Evolutionary conservation across 371 early-diverging fungal genomes (phyloP), one percentile per base, ranked within the genome.

Genomic region (Zychaea mexicana): DNA sequence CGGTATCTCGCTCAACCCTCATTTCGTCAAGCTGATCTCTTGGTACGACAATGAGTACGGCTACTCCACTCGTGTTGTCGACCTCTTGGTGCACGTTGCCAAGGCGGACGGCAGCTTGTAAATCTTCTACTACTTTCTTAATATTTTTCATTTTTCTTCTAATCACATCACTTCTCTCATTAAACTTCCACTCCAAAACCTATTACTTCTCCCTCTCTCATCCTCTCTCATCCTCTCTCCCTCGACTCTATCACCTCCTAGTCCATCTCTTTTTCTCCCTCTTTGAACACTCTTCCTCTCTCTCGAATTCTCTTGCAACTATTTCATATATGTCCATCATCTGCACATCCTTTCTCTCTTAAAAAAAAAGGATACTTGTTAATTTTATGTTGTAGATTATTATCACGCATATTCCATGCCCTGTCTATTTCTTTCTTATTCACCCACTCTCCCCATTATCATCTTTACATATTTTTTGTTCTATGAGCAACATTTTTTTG

Each of bases 11-110:
- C 86, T 99, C 62, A 97, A 93, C 72, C 87, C 92, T 71, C 94
- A 89, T 66, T 99, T 99, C 83, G 96, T 99, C 84, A 99, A 99
- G 93, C 78, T 99, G 45, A 82, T 99, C 66, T 87, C 96, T 31
- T 99, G 99, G 98, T 99, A 94, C 79, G 93, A 93, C 77, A 94
- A 94, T 83, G 93, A 94, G 79, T 82, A 80, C 78, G 99, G 98
- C 71, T 99, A 99, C 89, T 94, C 96, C 52, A 62, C 67, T 36
- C 67, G 67, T 33, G 67, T 67, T 30, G 62, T 67, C 42, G 67
- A 67, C 46, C 59, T 67, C 27, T 39, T 67, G 59, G 67, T 58
- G 15, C 54, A 67, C 38, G 42, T 62, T 36, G 67, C 67, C 42
- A 62, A 62, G 59, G 57, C 58, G 24, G 67, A 67, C 33, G 62